phyloP scores from a whole-genome alignment of 2,329 filamentous ascomycete species.

The Scortechinia acanthostroma region DNA sequence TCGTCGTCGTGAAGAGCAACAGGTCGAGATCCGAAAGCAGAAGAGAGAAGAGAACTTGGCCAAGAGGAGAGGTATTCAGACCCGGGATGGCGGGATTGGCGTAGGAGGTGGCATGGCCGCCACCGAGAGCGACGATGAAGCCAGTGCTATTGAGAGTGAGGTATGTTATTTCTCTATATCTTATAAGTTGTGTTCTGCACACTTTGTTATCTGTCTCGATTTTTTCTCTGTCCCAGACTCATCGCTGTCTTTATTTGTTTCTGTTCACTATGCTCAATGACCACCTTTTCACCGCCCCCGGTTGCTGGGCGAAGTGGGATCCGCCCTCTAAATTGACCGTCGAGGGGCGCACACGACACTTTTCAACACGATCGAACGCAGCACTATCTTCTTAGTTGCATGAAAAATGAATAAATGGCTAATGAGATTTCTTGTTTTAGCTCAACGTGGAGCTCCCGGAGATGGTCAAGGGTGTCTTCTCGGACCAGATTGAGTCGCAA shows the following conservation, averaged over 20 bases:
- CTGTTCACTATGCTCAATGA: too few relatives aligned
- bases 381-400: too few relatives aligned
- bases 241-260: too few relatives aligned
- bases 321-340: too few relatives aligned
- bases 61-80: conserved; percentile 90
- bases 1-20: conserved; percentile 95
- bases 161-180: conserved; percentile 42
- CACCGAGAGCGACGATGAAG: conserved; percentile 96
- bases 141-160: conserved; percentile 89
- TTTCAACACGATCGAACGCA: too few relatives aligned
- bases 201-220: conserved; percentile 3
- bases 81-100: conserved; percentile 71
- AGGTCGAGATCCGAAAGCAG: conserved; percentile 96
- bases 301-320: too few relatives aligned
- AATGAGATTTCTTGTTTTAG: conserved; percentile 36
- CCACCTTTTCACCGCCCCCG: conserved; percentile 2
- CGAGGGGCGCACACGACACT: too few relatives aligned
- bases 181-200: conserved; percentile 7
- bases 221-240: too few relatives aligned
- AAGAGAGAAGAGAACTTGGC: conserved; percentile 98
- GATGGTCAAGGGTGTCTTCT: conserved; percentile 98
- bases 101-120: conserved; percentile 66
- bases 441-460: conserved; percentile 94
- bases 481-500: conserved; percentile 94
- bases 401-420: too few relatives aligned